Base-by-base conservation (phyloP, 2,329 filamentous ascomycete genomes). In the Diaporthe sp. region DNA sequence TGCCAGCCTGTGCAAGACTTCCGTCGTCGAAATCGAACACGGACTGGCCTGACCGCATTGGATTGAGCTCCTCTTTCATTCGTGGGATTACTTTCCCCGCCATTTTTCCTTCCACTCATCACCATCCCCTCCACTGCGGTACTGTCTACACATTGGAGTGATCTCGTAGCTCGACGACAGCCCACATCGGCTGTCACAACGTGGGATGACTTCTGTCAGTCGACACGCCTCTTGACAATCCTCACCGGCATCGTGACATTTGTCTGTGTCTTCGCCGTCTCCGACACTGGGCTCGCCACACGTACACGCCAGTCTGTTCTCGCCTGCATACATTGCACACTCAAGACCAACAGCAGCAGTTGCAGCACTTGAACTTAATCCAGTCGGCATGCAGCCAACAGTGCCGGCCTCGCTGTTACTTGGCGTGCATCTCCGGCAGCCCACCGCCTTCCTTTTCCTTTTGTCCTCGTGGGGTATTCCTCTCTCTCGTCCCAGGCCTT, bases 91-190 rank as follows among this genome's bases (percentile, higher is more conserved):
- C 28, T 44, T 5, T 31, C 42, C 51, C 73, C 62, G 31, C 46
- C 31, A 74, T 28, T 74, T 42, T 77, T 51, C 75, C 76, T 58
- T 72, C 75, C 70, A 73, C 70, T 74, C 49, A 51, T 37, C 25
- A 39, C 49, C 44, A 8, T 25, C 25, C 49, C 44, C 34, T 61
- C 31, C 57, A 31, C 25, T 17, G 49, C 13, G 46, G 46, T 34
- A 71, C 39, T 25, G 49, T 34, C 46, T 55, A 42, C 65, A 31
- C 1, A 22, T 42, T 55, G 65, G 31, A 15, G n/a, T 55, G 49
- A 55, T n/a, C 34, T 55, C 53, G 39, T n/a, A 55, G 7, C 9
- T 69, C 53, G 19, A 57, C 51, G 51, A 71, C 68, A 46, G 68
- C 37, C 37, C 39, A 57, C 28, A 13, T 49, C 25, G 39, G 19